A percentile compares a stretch with the other conserved stretches of the same genome.
phyloP scores from a whole-genome alignment of 257 asterid genomes.

The Eustoma russellianum region DNA sequence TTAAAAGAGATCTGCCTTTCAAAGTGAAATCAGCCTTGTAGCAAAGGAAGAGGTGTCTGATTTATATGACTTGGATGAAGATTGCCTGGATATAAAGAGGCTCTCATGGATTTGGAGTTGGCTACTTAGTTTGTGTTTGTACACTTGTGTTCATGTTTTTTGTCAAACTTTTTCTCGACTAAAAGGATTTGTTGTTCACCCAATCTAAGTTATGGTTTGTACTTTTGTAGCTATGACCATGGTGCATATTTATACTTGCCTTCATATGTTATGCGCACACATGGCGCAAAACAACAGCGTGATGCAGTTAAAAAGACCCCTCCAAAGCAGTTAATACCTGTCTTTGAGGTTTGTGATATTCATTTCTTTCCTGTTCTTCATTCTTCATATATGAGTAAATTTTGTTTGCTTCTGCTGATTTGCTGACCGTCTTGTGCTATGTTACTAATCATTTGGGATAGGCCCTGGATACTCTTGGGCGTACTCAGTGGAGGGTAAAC shows the following conservation, averaged over 20 bases:
- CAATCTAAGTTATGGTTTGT: neutral
- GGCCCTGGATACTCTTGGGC: conserved; percentile 97
- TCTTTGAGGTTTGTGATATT: conserved; percentile 60
- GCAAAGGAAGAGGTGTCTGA: no score
- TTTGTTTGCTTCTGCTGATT: conserved; percentile 8
- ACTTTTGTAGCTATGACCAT: conserved; percentile 61
- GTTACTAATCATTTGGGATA: conserved; percentile 7
- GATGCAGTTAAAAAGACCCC: conserved; percentile 72
- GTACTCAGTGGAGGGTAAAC: conserved; percentile 89
- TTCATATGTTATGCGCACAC: conserved; percentile 94
- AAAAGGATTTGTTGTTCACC: no score
- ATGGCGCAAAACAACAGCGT: conserved; percentile 88
- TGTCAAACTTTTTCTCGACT: no score
- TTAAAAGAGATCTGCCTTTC: no score
- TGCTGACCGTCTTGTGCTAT: neutral
- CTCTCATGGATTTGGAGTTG: no score
- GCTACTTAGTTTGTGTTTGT: no score
- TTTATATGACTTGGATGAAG: no score
- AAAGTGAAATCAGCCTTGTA: no score
- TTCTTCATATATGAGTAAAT: neutral
- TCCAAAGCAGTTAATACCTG: conserved; percentile 47
- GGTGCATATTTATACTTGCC: conserved; percentile 85
- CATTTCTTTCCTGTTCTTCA: no score
- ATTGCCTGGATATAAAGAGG: no score
- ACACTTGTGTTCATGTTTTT: no score